phyloP scores from a whole-genome alignment of 805 yeast species.

The Ogataea pilisensis region DNA sequence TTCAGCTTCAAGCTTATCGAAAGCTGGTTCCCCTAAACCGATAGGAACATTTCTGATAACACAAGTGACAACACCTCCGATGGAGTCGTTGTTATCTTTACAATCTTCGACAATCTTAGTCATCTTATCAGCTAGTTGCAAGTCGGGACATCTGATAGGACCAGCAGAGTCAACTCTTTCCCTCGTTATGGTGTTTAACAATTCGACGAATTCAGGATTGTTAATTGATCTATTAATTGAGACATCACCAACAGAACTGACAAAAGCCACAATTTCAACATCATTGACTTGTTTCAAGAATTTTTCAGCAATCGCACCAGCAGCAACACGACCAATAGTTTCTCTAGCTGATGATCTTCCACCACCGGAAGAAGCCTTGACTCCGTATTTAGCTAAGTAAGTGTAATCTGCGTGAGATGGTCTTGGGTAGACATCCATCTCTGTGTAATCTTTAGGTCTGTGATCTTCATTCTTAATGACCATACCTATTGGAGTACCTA shows the following conservation, averaged over 20 bases:
- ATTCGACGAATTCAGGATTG: slow-evolving; percentile 57
- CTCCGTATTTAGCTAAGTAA: slow-evolving; percentile 83
- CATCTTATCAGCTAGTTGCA: slow-evolving; percentile 68
- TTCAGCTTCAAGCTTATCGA: slow-evolving; percentile 92
- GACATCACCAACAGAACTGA: slow-evolving; percentile 82
- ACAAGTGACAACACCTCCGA: slow-evolving; percentile 98
- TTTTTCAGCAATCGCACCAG: slow-evolving; percentile 97
- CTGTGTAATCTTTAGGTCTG: slow-evolving; percentile 93
- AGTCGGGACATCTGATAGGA: slow-evolving; percentile 92
- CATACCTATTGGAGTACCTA: slow-evolving; percentile 97
- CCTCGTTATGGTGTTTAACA: slow-evolving; percentile 75
- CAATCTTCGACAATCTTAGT: slow-evolving; percentile 80
- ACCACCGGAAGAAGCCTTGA: slow-evolving; percentile 94
- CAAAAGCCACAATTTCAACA: slow-evolving; percentile 95
- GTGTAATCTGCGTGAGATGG: slow-evolving; percentile 98
- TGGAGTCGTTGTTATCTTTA: slow-evolving; percentile 84
- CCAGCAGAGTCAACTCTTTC: slow-evolving; percentile 84
- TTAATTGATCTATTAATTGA: slow-evolving; percentile 71
- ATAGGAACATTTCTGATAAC: slow-evolving; percentile 90
- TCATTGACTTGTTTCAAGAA: slow-evolving; percentile 68
- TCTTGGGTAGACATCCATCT: slow-evolving; percentile 92
- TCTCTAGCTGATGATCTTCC: slow-evolving; percentile 97
- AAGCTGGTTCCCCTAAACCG: slow-evolving; percentile 98
- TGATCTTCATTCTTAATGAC: slow-evolving; percentile 91
- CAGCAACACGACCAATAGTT: slow-evolving; percentile 98